Percentiles rank a stretch among this genome's conserved stretches.
Conservation (phyloP, 176 grass and related monocot species). For the Phyllostachys edulis region DNA sequence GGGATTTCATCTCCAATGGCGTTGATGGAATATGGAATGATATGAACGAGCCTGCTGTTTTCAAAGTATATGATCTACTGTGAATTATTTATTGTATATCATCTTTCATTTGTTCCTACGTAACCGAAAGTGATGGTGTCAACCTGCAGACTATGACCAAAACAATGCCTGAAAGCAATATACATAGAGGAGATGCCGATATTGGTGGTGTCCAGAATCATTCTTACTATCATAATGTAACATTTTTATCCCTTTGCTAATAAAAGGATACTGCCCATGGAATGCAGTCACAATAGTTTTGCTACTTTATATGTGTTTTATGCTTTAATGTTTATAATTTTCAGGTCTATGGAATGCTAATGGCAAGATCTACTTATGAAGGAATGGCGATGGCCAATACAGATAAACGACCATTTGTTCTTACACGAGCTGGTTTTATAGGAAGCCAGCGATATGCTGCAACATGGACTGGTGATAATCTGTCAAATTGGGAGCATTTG, state of each 20-base stretch:
- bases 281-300: not conserved
- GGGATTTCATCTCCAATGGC: constrained; percentile 72
- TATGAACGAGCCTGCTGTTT: constrained; percentile 95
- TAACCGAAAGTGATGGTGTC: constrained; percentile 20
- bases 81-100: constrained; percentile 11
- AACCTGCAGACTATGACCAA: constrained; percentile 77
- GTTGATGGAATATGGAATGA: constrained; percentile 99
- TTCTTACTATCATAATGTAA: constrained; percentile 93
- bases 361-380: constrained; percentile 89
- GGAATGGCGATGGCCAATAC: constrained; percentile 73
- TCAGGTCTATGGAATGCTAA: constrained; percentile 92
- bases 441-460: constrained; percentile 94
- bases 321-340: constrained; percentile 20
- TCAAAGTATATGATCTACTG: constrained; percentile 51
- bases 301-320: not conserved
- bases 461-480: constrained; percentile 93
- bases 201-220: constrained; percentile 86
- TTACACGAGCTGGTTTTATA: constrained; percentile 94
- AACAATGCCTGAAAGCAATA: constrained; percentile 92
- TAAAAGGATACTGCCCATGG: constrained; percentile 3
- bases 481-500: constrained; percentile 94
- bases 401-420: constrained; percentile 80
- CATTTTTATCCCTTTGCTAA: constrained; percentile 15
- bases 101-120: constrained; percentile 4
- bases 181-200: constrained; percentile 75